These are phyloP conservation scores for Chamaecrista fasciculata DNA, from an alignment of 306 rosid species.

Conservation along the genomic window DNA sequence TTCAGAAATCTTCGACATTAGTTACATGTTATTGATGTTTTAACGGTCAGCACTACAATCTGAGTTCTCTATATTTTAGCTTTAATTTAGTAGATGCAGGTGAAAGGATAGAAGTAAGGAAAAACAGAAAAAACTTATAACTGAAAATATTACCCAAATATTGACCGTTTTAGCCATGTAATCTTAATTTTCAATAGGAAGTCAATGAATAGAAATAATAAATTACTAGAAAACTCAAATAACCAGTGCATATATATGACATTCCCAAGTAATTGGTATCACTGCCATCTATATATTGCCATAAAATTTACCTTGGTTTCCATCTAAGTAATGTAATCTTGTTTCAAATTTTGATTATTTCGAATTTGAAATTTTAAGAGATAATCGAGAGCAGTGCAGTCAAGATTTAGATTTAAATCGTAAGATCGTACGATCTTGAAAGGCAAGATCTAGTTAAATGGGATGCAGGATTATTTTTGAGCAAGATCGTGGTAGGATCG, in stretches of 20 bases:
- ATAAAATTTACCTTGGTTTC: no score
- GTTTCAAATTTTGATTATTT: no score
- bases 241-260: background rate
- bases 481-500: no score
- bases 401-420: no score
- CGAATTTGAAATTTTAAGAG: no score
- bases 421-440: no score
- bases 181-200: background rate
- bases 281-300: no score
- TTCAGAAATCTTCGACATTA: conserved; percentile 11
- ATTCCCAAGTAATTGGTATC: no score
- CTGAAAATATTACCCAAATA: background rate
- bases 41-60: background rate
- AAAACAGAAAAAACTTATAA: background rate
- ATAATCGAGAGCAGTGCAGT: no score
- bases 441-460: no score
- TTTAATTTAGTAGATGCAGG: background rate
- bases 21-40: background rate
- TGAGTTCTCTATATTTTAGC: background rate
- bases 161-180: background rate
- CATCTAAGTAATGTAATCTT: no score
- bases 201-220: background rate
- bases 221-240: background rate
- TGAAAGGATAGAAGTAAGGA: background rate
- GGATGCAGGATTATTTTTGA: no score